A percentile compares a stretch with the other conserved stretches of the same genome.
These are phyloP conservation scores for Pythium apleroticum DNA, from an alignment of 352 stramenopile genomes.

Conservation along the genomic window DNA sequence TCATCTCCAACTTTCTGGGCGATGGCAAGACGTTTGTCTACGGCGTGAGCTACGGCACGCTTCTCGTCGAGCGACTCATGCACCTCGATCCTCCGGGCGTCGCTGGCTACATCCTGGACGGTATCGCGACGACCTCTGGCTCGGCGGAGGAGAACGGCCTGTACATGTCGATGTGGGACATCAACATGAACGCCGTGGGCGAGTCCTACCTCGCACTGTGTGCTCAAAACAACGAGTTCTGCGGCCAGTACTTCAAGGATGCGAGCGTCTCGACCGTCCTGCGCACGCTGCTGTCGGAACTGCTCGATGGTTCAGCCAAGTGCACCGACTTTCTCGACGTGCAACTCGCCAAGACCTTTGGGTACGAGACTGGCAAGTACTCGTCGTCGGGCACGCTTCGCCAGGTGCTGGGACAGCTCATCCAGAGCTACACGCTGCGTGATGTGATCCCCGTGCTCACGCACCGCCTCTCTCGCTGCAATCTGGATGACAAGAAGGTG, in stretches of 20 bases:
- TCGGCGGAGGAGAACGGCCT: constrained; percentile 18
- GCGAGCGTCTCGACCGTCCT: background rate
- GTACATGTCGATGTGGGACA: constrained; percentile 16
- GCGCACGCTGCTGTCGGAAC: background rate
- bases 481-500: constrained; percentile 26
- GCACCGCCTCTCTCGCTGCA: constrained; percentile 29
- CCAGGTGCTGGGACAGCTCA: constrained; percentile 21
- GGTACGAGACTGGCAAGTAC: background rate
- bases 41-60: constrained; percentile 53
- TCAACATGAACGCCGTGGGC: constrained; percentile 8
- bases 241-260: constrained; percentile 17
- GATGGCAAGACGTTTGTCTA: constrained; percentile 37
- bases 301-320: background rate
- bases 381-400: constrained; percentile 21
- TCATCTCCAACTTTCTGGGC: constrained; percentile 1
- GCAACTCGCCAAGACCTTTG: background rate
- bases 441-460: constrained; percentile 29
- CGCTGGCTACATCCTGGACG: constrained; percentile 46
- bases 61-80: constrained; percentile 42
- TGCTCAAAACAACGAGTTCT: constrained; percentile 9
- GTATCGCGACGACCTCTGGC: constrained; percentile 25
- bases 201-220: constrained; percentile 11
- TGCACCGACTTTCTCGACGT: constrained; percentile 5
- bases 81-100: constrained; percentile 35
- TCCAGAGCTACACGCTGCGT: constrained; percentile 24